Evolutionary conservation across 345 rosid species (phyloP), one percentile per base, ranked within the genome.

Genomic region (Acer negundo): DNA sequence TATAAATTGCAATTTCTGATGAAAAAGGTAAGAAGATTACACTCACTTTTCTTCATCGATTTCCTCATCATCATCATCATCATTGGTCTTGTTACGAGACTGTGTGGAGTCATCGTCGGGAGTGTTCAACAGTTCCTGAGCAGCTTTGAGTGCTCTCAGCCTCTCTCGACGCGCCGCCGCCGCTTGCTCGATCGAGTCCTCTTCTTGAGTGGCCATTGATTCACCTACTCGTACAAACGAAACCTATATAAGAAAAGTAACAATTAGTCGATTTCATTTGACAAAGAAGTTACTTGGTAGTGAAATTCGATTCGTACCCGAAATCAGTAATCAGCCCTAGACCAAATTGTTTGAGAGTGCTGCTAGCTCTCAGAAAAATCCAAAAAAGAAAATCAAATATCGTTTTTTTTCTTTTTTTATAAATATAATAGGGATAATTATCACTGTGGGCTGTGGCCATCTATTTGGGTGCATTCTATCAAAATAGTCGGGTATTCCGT

Each of bases 111-210:
- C 89, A 24, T 83, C 90, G 46, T 89, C 89, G 2, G 87, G 90
- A 28, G 86, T 78, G 69, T 55, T 84, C 17, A 86, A 56, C 2
- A 95, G 84, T 67, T 95, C 92, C 81, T 89, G 89, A 72, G 98
- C 97, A 72, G 87, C 92, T 78, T 78, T 91, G 47, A 95, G 89
- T 81, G 95, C 97, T 73, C 74, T 89, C 47, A 95, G 84, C 78
- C 95, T 89, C 91, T 95, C 98, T 75, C 89, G 80, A 31, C 97
- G 97, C 15, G 84, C 84, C 6, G 90, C 93, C 58, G 92, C 90
- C 7, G 91, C 91, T 71, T 87, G 94, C 80, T 90, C 97, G 10
- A 89, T 68, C 4, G 95, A 89, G 61, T 46, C 77, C 1, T 88
- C 92, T 59, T 89, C 92, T 77, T 91, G 97, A 65, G 74, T 69